Evolutionary conservation across 495 filamentous ascomycete species (phyloP).

Genomic region (Penicillium manginii): DNA sequence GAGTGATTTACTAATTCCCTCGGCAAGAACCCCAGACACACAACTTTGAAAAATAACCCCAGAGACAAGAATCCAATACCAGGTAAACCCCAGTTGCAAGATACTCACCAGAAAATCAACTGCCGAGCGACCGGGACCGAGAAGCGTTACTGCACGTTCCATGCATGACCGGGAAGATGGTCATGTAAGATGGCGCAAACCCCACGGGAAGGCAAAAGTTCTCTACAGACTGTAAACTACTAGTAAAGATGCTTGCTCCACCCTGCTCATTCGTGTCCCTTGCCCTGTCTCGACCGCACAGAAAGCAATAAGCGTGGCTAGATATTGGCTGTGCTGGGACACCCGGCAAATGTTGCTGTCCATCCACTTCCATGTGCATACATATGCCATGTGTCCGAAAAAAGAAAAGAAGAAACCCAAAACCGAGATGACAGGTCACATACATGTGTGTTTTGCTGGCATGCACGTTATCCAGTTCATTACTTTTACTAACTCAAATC

Average conservation of each 20-base stretch:
- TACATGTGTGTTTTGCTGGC: background rate
- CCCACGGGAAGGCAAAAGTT: background rate
- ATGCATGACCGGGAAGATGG: background rate
- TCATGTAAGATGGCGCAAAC: background rate
- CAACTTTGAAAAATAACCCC: too few species aligned
- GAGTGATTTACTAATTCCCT: too few species aligned
- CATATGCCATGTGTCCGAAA: constrained; percentile 27
- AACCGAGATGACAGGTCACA: constrained; percentile 30
- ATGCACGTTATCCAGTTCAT: background rate
- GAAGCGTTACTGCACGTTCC: background rate
- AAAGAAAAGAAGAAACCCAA: constrained; percentile 7
- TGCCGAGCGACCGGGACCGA: background rate
- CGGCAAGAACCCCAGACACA: too few species aligned
- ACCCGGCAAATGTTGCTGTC: constrained; percentile 21
- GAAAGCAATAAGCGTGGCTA: background rate
- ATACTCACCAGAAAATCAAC: background rate
- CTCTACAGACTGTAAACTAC: background rate
- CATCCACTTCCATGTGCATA: background rate
- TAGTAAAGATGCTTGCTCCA: too few species aligned
- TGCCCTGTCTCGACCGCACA: background rate
- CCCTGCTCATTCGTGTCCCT: too few species aligned
- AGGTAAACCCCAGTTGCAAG: background rate
- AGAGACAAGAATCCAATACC: too few species aligned
- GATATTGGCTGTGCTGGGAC: background rate
- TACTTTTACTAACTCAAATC: constrained; percentile 5